Evolutionary conservation across 75 land plant genomes (phyloP).

Genomic region (Picea glauca): DNA sequence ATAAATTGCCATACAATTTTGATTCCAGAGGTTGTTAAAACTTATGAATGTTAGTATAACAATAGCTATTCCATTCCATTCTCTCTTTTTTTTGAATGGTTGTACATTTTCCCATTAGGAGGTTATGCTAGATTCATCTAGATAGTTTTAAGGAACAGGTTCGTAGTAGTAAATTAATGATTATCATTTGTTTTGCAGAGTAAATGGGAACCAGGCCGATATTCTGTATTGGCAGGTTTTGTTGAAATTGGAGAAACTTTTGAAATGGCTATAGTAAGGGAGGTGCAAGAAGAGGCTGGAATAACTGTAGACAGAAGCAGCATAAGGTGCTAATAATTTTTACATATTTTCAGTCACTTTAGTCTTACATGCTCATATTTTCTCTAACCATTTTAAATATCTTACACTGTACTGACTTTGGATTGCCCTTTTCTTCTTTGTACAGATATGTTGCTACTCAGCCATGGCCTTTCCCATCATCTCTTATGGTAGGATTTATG

Average conservation of each 20-base stretch:
- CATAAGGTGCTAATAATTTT: conserved; percentile 21
- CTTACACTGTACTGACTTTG: neutral
- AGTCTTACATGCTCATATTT: neutral
- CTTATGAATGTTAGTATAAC: no score
- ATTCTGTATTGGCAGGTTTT: conserved; percentile 47
- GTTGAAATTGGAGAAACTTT: conserved; percentile 56
- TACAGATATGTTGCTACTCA: conserved; percentile 39
- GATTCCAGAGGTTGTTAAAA: no score
- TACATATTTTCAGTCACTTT: neutral
- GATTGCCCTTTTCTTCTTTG: neutral
- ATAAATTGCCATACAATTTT: no score
- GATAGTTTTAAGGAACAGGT: neutral
- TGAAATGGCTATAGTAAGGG: conserved; percentile 46
- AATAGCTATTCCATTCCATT: no score
- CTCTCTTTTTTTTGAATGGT: neutral
- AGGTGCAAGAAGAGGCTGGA: conserved; percentile 47
- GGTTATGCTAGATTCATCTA: neutral
- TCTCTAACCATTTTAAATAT: neutral
- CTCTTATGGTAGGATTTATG: conserved; percentile 48
- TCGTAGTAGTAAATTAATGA: neutral
- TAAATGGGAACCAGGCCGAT: conserved; percentile 46
- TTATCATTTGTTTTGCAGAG: conserved; percentile 16
- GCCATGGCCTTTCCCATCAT: conserved; percentile 56
- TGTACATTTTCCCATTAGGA: neutral
- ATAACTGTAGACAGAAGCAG: conserved; percentile 22